Base-by-base conservation (phyloP, 805 yeast species). In the Debaryomyces hansenii region DNA sequence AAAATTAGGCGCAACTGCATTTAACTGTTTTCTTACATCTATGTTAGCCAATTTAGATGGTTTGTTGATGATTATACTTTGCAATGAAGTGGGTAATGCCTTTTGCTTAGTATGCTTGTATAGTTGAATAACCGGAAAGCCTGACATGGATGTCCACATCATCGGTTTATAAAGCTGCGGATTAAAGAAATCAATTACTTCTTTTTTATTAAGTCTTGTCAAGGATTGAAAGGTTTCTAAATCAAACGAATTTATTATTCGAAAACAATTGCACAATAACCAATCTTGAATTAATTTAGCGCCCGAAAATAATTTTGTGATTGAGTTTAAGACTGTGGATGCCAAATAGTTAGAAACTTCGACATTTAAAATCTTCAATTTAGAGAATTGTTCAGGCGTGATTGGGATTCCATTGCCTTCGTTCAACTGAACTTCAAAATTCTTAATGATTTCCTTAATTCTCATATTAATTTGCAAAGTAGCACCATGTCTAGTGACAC, bases 1-100 rank as follows among this genome's bases (percentile, higher is more conserved):
- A 50, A 67, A 72, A 45, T 73, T 73, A 3, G 78, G 77, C 0
- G 78, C 74, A 5, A 73, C 57, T 9, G 65, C 75, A 48, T 65
- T 68, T 34, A 57, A 20, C 46, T 70, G 76, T 45, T 64, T 70
- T 20, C 52, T 41, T 20, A 35, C 44, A 46, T 66, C 62, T 34
- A 67, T 60, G 5, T 61, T 60, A 1, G 69, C 58, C 5, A 57
- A 33, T 18, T 42, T 41, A 2, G 52, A 40, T n/a, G 61, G 59
- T 21, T 49, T 52, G 12, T 50, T 51, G n/a, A 64, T 42, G 36
- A 39, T 12, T 14, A 52, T 39, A 12, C 24, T 36, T 40, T 66
- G 72, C 28, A 66, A 51, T 4, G 60, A 40, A 2, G 72, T 62
- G 4, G 42, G 44, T 4, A 62, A 27, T 5, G 45, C 38, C 14